Evolutionary conservation across 78 protist genomes (phyloP), one percentile per base, ranked within the genome.

Genomic region (Diacronema lutheri): DNA sequence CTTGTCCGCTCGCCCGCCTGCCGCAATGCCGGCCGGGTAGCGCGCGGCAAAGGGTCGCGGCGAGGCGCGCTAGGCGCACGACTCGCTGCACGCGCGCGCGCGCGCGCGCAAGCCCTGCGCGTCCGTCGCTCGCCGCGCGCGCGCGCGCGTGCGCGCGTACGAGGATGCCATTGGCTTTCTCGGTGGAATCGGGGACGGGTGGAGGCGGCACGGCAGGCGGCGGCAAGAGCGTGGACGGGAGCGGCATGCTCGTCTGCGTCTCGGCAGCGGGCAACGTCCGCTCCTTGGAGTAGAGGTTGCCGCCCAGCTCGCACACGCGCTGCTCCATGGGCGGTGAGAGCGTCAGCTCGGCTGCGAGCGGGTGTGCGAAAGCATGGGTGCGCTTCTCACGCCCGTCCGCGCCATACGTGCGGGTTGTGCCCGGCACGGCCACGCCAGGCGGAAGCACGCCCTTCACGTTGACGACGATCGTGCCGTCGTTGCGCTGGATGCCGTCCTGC

Each of bases 401-500:
- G 81, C 60, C 72, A 37, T 60, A 35, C 26, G 9, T 26, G 13
- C 7, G 0, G 71, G 61, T 35, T 11, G 26, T 79, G 33, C 84
- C 84, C 26, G 71, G 84, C n/a, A 20, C 13, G 16, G 40, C 72
- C 37, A 31, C 35, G n/a, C 41, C 12, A 20, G 50, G 50, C 38
- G 84, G 83, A 29, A 74, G 14, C 25, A 46, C 19, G 19, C 83
- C 72, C 10, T 38, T 60, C 57, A 0, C 0, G 14, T 14, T 4
- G 38, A 65, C 5, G 9, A 13, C 74, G 31, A 87, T 5, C 12
- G 50, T 37, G 46, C 90, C 90, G 16, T 62, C 61, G 20, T 4
- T 0, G 4, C 10, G 3, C 69, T 87, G 90, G 55, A 82, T 33
- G 13, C 44, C 60, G 10, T 88, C 91, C 57, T 37, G 86, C 44